Conservation (phyloP, 1,284 basidiomycete species). For the Trametes hirsuta region DNA sequence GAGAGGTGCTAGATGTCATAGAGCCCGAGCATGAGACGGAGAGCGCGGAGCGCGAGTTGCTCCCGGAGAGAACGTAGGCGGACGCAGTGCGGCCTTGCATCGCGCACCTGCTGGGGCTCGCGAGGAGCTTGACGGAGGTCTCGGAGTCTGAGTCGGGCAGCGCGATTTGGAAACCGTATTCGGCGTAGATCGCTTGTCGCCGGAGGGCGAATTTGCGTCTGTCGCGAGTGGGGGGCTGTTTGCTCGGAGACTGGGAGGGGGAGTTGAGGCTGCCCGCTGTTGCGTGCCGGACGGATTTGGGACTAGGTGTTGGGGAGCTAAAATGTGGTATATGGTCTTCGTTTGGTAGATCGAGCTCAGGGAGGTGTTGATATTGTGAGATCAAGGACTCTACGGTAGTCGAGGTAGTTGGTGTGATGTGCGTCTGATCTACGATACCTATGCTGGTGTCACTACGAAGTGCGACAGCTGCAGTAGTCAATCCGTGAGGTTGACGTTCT, state of each 20-base stretch:
- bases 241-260: not conserved
- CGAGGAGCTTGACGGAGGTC: constrained; percentile 8
- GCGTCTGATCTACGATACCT: not conserved
- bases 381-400: constrained; percentile 2
- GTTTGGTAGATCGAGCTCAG: not conserved
- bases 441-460: not conserved
- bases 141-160: constrained; percentile 20
- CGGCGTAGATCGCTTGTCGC: constrained; percentile 25
- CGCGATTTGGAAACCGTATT: constrained; percentile 21
- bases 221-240: constrained; percentile 1
- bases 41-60: constrained; percentile 8
- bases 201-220: constrained; percentile 20
- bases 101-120: constrained; percentile 1
- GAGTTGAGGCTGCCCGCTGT: constrained; percentile 14
- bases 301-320: not conserved
- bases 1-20: not conserved
- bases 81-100: constrained; percentile 6
- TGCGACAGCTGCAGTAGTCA: too few species aligned
- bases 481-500: too few species aligned
- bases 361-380: not conserved
- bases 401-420: not conserved
- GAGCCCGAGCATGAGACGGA: constrained; percentile 10
- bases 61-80: constrained; percentile 4
- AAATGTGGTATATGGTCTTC: not conserved
- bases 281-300: not conserved